A percentile compares a stretch with the other conserved stretches of the same genome.
Evolutionary conservation across 495 filamentous ascomycete genomes (phyloP).

Genomic region (Pseudomonodictys pantanalensis): DNA sequence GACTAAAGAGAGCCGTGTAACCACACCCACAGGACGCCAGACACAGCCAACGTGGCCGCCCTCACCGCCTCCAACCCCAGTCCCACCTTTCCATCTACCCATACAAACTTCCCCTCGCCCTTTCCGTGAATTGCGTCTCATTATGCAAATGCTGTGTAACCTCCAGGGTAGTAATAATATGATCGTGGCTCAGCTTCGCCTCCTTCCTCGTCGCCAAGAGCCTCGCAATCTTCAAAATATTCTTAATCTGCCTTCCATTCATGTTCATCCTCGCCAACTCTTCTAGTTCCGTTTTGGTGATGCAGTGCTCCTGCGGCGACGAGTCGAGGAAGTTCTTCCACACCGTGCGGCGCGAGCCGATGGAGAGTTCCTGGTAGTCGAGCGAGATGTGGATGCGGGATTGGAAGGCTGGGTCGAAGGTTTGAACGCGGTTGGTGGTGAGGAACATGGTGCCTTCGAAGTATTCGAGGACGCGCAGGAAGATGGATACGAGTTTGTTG

Average conservation of each 20-base stretch:
- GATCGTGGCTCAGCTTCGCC: slow-evolving; percentile 40
- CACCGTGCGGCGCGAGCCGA: slow-evolving; percentile 34
- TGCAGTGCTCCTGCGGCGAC: slow-evolving; percentile 32
- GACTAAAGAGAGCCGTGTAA: too few species aligned
- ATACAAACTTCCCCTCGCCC: slow-evolving; percentile 17
- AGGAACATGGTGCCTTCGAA: slow-evolving; percentile 46
- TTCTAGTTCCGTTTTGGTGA: slow-evolving; percentile 46
- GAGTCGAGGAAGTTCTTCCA: slow-evolving; percentile 49
- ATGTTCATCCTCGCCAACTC: slow-evolving; percentile 48
- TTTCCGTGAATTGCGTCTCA: slow-evolving; percentile 27
- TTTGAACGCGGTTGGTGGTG: slow-evolving; percentile 43
- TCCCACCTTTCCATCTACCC: too few species aligned
- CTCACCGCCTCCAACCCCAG: too few species aligned
- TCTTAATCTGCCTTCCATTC: slow-evolving; percentile 66
- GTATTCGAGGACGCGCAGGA: slow-evolving; percentile 54
- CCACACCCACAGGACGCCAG: not conserved
- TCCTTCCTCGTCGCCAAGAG: slow-evolving; percentile 44
- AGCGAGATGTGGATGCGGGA: slow-evolving; percentile 46
- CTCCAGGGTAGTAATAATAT: slow-evolving; percentile 50
- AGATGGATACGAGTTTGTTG: slow-evolving; percentile 47
- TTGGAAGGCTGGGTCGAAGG: slow-evolving; percentile 44
- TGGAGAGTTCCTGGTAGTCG: slow-evolving; percentile 42
- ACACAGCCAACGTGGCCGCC: too few species aligned
- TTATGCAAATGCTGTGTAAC: slow-evolving; percentile 46
- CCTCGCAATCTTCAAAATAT: slow-evolving; percentile 57